Percentiles rank a stretch among this genome's conserved stretches.
These are phyloP conservation scores for Xylogone sp. DNA, from an alignment of 2,329 filamentous ascomycete species.

Conservation along the genomic window DNA sequence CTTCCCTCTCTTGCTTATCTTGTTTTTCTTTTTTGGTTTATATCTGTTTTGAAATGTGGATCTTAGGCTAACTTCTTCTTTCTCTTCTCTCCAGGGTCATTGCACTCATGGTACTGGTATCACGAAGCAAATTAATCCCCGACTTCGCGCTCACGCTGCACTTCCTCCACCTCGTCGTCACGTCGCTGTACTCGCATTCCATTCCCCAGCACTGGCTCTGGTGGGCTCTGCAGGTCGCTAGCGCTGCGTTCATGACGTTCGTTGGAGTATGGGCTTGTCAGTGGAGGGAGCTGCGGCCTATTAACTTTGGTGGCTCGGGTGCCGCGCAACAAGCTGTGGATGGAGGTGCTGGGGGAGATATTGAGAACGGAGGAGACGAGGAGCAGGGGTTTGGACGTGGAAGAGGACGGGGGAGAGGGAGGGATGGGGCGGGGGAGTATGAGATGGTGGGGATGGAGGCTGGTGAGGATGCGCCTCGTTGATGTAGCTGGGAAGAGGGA, in stretches of 20 bases:
- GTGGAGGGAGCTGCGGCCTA: constrained; percentile 83
- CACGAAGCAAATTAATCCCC: constrained; percentile 87
- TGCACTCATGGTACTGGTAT: constrained; percentile 77
- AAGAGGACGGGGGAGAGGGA: constrained; percentile 46
- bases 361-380: constrained; percentile 32
- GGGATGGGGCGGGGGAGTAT: constrained; percentile 56
- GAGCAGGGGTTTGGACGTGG: constrained; percentile 49
- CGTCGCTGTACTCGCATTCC: constrained; percentile 72
- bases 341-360: constrained; percentile 15
- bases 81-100: constrained; percentile 57
- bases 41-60: not conserved
- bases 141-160: constrained; percentile 93
- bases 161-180: constrained; percentile 73
- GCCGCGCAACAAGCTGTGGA: constrained; percentile 6
- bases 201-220: constrained; percentile 78
- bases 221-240: constrained; percentile 70
- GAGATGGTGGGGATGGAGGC: constrained; percentile 59
- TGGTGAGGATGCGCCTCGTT: constrained; percentile 15
- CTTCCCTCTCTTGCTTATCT: constrained; percentile 6
- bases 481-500: too few relatives aligned
- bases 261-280: constrained; percentile 88
- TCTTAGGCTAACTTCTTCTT: not conserved
- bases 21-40: not conserved
- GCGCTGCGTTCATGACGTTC: constrained; percentile 59
- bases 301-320: constrained; percentile 70